Percentiles rank a stretch among this genome's conserved stretches.
Evolutionary conservation across 1,284 basidiomycete genomes (phyloP).

Genomic region (Macrocybe sp.): DNA sequence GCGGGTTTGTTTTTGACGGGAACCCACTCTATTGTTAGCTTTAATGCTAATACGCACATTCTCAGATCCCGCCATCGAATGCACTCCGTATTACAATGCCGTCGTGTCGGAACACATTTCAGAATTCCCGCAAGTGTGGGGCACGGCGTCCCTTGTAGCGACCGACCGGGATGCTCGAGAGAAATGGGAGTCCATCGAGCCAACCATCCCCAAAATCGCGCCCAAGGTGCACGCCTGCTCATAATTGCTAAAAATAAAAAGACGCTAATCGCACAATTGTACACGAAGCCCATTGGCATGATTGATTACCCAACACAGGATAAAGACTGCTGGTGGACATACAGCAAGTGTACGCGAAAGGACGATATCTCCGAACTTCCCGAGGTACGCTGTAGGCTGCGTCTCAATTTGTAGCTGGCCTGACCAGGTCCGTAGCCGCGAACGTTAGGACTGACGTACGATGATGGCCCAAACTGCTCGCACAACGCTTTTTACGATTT

Average conservation of each 20-base stretch:
- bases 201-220: constrained; percentile 27
- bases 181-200: constrained; percentile 30
- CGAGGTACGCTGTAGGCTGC: constrained; percentile 32
- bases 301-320: constrained; percentile 27
- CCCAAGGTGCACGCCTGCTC: constrained; percentile 25
- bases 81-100: constrained; percentile 35
- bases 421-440: constrained; percentile 33
- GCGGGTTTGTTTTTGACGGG: neutral
- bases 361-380: constrained; percentile 60
- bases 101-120: constrained; percentile 35
- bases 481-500: constrained; percentile 61
- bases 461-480: constrained; percentile 74
- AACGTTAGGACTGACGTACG: constrained; percentile 60
- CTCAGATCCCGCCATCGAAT: constrained; percentile 32
- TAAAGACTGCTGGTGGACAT: constrained; percentile 58
- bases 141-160: constrained; percentile 36
- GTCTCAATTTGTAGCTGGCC: neutral
- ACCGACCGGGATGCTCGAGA: constrained; percentile 40
- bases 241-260: neutral
- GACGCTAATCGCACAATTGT: no score
- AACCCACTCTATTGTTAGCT: no score
- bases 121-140: constrained; percentile 44
- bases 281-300: no score
- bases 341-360: constrained; percentile 53
- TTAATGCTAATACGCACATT: neutral